Evolutionary conservation across 768 basidiomycete species (phyloP), one percentile per base, ranked within the genome.

Genomic region (Naganishia onofrii): DNA sequence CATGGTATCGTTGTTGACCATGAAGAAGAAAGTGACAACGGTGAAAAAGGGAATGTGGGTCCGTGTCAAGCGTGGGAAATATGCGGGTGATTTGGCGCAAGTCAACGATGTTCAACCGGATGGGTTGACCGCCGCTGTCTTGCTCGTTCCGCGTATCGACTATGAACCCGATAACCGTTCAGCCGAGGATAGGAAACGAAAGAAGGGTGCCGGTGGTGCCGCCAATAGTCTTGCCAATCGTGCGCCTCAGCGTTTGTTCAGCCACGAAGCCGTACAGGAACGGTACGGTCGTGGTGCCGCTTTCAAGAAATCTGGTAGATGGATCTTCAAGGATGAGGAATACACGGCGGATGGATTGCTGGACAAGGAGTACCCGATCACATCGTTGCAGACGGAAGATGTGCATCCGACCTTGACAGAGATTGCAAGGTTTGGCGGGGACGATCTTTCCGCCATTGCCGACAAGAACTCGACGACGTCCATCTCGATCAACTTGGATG

Each of bases 71-170:
- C 88, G 93, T 46, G 95, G 95, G 54, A 94, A 90, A 77, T 96
- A 99, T 78, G 86, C 89, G 52, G 92, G 93, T 19, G 96, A 99
- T 81, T 84, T 99, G 58, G 96, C 96, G 0, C 93, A 96, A 79
- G 92, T 99, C 60, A 85, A 95, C 82, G 94, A 96, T 78, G 86
- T 95, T 71, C 91, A 76, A 51, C 76, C 91, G 23, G 91, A 97
- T 82, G 92, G 89, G 91, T 66, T 58, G 94, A 97, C 76, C 63
- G 90, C 93, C 57, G 92, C 90, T 0, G 85, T 98, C 75, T 90
- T 92, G 78, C 93, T 96, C 78, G 87, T 99, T 70, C 96, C 96
- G n/a, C 90, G 96, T 76, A 96, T 99, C 78, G 96, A 99, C 82
- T 84, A 97, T 65, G 91, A 89, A 70, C 95, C 95, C 36, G 87